These are phyloP conservation scores for Brasenia schreberi DNA, from an alignment of 164 flowering plant species.

Conservation along the genomic window DNA sequence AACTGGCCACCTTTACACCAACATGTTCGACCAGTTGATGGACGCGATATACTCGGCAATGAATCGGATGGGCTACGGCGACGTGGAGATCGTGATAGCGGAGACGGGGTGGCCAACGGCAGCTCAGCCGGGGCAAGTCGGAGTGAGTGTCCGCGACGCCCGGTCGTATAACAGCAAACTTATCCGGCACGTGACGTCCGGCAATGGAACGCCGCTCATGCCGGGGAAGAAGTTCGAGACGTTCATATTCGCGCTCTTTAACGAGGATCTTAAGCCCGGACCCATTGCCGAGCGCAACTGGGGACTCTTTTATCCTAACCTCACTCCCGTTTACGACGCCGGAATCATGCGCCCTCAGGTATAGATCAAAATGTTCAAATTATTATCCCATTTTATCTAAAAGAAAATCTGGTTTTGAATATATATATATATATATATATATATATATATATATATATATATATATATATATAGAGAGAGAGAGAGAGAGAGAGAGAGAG, in stretches of 20 bases:
- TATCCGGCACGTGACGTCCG: constrained; percentile 40
- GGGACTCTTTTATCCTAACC: constrained; percentile 62
- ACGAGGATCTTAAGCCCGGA: constrained; percentile 58
- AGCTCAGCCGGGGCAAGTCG: constrained; percentile 38
- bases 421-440: too few relatives aligned
- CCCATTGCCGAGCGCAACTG: constrained; percentile 52
- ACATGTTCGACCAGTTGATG: constrained; percentile 53
- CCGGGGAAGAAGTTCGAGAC: constrained; percentile 55
- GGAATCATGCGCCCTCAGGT: constrained; percentile 37
- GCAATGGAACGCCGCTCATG: constrained; percentile 75
- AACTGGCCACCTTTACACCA: constrained; percentile 35
- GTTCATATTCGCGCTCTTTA: constrained; percentile 60
- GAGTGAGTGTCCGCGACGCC: constrained; percentile 33
- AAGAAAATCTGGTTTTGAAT: background rate
- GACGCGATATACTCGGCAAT: constrained; percentile 54
- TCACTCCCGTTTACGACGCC: constrained; percentile 55
- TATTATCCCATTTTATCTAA: background rate
- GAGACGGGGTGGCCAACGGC: constrained; percentile 92
- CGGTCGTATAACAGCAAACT: constrained; percentile 41
- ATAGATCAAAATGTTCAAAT: background rate
- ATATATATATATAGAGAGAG: too few relatives aligned
- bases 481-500: too few relatives aligned
- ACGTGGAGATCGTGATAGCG: constrained; percentile 58
- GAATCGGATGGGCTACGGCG: constrained; percentile 53
- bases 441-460: too few relatives aligned